Percentiles rank a stretch among this genome's conserved stretches.
Conservation (phyloP, 495 filamentous ascomycete species). For the Tuber aestivum region DNA sequence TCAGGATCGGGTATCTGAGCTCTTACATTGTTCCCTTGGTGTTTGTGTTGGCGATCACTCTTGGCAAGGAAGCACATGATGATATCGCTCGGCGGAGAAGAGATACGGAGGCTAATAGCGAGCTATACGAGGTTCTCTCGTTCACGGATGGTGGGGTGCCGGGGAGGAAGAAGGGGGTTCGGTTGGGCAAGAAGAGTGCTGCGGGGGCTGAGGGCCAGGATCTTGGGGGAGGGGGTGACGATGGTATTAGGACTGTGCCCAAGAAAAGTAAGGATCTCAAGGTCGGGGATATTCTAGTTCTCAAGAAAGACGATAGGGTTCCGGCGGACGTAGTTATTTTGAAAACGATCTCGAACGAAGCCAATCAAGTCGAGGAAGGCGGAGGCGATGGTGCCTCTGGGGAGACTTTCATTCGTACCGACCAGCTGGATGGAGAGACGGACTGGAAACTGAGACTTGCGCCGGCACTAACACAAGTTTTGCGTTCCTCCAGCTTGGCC, state of each 20-base stretch:
- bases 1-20: constrained; percentile 88
- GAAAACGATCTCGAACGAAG: constrained; percentile 69
- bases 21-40: constrained; percentile 90
- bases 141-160: constrained; percentile 45
- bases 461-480: constrained; percentile 69
- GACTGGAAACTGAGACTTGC: constrained; percentile 96
- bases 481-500: constrained; percentile 62
- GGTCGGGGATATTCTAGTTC: constrained; percentile 88
- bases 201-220: constrained; percentile 52
- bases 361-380: constrained; percentile 38
- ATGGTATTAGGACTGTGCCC: constrained; percentile 52
- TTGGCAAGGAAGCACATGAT: constrained; percentile 94
- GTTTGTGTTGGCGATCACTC: constrained; percentile 82
- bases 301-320: constrained; percentile 83
- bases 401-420: constrained; percentile 94
- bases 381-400: constrained; percentile 50
- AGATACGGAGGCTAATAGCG: constrained; percentile 91
- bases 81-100: constrained; percentile 79
- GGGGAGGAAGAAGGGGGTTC: constrained; percentile 16
- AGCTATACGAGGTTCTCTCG: constrained; percentile 73
- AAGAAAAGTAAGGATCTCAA: constrained; percentile 84
- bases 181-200: constrained; percentile 37
- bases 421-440: constrained; percentile 96
- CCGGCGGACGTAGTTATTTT: constrained; percentile 93
- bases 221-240: constrained; percentile 45